Base-by-base conservation (phyloP, 179 eudicot species). In the Silene vulgaris region DNA sequence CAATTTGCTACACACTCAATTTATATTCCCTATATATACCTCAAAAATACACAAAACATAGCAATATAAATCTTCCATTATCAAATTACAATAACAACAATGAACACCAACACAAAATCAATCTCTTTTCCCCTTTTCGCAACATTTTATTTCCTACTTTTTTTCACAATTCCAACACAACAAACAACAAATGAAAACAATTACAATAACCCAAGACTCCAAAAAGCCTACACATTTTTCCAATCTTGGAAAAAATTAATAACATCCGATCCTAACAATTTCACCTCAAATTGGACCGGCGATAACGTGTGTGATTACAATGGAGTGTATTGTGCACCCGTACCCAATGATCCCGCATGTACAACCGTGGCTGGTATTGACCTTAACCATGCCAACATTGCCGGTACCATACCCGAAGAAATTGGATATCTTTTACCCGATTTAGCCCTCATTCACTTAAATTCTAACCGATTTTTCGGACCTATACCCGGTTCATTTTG, bases 321-420 rank as follows among this genome's bases (percentile, higher is more conserved):
- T 5, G 91, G 89, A 2, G 85, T 88, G 29, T 88, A 43, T 28
- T 88, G 91, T 19, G 87, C 90, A 3, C 84, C 82, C 0, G 85
- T 88, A 8, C 91, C 78, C 0, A 85, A 86, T 8, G 74, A 84
- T 45, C 72, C 82, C 1, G 5, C 74, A 7, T 26, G 77, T 20
- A 20, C 23, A 1, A 87, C 91, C 0, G 90, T 88, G 2, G 88
- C 90, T 9, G 90, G 91, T 0, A 79, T 88, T 8, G 91, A 88
- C 56, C 87, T 88, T 48, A 88, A 88, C 84, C 86, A 85, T 1
- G 88, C 82, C n/a, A 72, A 78, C 65, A 75, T 88, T 52, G 64
- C 84, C 17, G 90, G 91, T 0, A 16, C 76, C 29, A 23, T 88
- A 5, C 88, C 88, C 1, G 76, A 85, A 0, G 79, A 88, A 8